Base-by-base conservation (phyloP, 2,329 filamentous ascomycete species). In the Herpotrichia juniperi region DNA sequence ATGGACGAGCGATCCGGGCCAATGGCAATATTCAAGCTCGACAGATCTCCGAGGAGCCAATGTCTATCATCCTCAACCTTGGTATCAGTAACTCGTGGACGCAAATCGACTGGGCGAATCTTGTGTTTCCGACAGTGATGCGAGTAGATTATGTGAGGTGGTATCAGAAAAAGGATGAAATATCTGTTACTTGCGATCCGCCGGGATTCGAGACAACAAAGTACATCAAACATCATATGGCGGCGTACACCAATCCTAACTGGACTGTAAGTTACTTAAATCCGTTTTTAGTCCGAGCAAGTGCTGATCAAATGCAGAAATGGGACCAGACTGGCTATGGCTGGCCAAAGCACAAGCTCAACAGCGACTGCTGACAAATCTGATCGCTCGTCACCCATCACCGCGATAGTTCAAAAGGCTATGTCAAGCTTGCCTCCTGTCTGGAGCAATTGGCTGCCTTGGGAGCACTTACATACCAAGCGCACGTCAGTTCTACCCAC, bases 101-200 rank as follows among this genome's bases (percentile, higher is more conserved):
- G 1, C 68, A 71, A 53, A 79, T 83, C 42, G 69, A 81, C 44
- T 76, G 72, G 61, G 68, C 61, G 1, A 61, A 76, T 3, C 64
- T 83, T 35, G 64, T 61, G n/a, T 83, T 81, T 51, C 81, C 79
- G 0, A 77, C 81, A 0, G 71, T 80, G 14, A 80, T 83, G 78
- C 72, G 79, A 19, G 68, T 84, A 26, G 81, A 83, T 55, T 83
- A 84, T 60, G 78, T 84, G 12, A 72, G 81, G 6, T 78, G 79
- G 66, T 84, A 84, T 58, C 82, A 84, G 63, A 76, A 78, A 52
- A 68, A 74, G 46, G 81, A 77, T 2, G 56, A 79, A 47, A 69
- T 74, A 47, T 73, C 74, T 50, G 72, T 83, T 16, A 84, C 81
- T 11, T 84, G 82, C 63, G 82, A 84, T 65, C 82, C 81, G 7